phyloP scores from a whole-genome alignment of 139 green algal species.

The Chlorella sp. region DNA sequence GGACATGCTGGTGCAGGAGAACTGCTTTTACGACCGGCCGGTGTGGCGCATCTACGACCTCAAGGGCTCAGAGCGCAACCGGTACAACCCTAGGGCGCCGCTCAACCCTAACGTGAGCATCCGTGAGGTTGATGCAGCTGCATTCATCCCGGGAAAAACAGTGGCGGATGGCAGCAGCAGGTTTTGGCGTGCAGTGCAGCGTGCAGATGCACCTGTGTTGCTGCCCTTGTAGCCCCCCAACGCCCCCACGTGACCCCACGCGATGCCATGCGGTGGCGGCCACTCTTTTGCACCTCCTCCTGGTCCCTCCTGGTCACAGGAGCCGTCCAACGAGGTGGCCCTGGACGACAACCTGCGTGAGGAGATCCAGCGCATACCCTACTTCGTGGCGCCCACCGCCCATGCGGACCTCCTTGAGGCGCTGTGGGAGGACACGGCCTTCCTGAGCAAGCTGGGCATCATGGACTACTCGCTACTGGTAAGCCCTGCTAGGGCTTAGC shows the following conservation, averaged over 20 bases:
- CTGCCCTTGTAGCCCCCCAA: no score
- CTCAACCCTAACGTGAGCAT: conserved; percentile 22
- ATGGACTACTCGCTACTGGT: conserved; percentile 98
- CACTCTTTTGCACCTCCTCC: no score
- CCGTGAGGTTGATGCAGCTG: no score
- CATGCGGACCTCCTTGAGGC: conserved; percentile 48
- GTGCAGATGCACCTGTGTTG: no score
- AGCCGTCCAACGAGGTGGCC: conserved; percentile 50
- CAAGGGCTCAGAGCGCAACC: conserved; percentile 73
- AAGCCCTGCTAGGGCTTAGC: no score
- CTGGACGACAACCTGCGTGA: conserved; percentile 90
- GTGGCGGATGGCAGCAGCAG: no score
- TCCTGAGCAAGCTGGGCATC: conserved; percentile 77
- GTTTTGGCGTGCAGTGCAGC: no score
- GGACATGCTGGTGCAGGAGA: conserved; percentile 93
- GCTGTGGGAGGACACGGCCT: conserved; percentile 81
- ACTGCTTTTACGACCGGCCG: conserved; percentile 82
- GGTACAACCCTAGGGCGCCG: conserved; percentile 61
- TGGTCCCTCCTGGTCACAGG: neutral
- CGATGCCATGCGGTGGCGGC: no score
- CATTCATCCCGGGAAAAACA: no score
- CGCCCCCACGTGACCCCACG: no score
- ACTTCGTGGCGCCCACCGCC: conserved; percentile 50
- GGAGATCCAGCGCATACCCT: conserved; percentile 55
- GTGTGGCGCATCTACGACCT: conserved; percentile 86